Conservation (phyloP, 2,329 filamentous ascomycete species). For the Trichophyton schoenleinii region DNA sequence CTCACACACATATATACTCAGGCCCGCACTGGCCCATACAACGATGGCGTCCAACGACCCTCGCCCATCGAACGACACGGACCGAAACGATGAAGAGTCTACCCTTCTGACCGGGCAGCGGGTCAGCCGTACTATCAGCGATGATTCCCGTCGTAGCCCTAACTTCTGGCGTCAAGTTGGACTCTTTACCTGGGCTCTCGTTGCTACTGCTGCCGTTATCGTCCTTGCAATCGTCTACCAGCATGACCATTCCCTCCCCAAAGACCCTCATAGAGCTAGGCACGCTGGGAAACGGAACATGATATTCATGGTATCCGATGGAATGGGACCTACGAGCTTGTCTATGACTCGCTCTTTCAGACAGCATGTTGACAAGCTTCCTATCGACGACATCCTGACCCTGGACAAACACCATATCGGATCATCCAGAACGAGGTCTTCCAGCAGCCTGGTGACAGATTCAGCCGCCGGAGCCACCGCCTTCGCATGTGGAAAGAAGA, state of each 20-base stretch:
- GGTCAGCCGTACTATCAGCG: conserved; percentile 19
- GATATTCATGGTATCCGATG: conserved; percentile 98
- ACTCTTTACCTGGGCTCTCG: conserved; percentile 68
- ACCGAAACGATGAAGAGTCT: conserved; percentile 48
- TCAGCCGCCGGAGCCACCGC: conserved; percentile 95
- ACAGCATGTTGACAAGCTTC: conserved; percentile 62
- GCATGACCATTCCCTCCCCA: conserved; percentile 30
- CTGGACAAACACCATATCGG: conserved; percentile 87
- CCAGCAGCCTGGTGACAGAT: conserved; percentile 78
- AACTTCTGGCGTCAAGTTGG: conserved; percentile 59
- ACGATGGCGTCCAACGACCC: conserved; percentile 2
- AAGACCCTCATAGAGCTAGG: conserved; percentile 24
- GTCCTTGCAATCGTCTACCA: conserved; percentile 73
- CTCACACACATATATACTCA: not conserved
- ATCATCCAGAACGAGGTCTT: conserved; percentile 72
- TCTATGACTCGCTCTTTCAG: conserved; percentile 76
- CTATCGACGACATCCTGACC: conserved; percentile 59
- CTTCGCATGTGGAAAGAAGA: conserved; percentile 85
- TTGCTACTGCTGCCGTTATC: conserved; percentile 67
- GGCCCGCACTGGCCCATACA: not conserved
- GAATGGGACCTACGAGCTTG: conserved; percentile 90
- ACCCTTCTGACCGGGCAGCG: conserved; percentile 47
- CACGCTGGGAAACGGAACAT: conserved; percentile 69
- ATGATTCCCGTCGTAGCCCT: conserved; percentile 30
- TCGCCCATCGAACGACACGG: conserved; percentile 45